Percentiles rank a stretch among this genome's conserved stretches.
Evolutionary conservation across 1,284 basidiomycete genomes (phyloP).

Genomic region (Irpex lacteus): DNA sequence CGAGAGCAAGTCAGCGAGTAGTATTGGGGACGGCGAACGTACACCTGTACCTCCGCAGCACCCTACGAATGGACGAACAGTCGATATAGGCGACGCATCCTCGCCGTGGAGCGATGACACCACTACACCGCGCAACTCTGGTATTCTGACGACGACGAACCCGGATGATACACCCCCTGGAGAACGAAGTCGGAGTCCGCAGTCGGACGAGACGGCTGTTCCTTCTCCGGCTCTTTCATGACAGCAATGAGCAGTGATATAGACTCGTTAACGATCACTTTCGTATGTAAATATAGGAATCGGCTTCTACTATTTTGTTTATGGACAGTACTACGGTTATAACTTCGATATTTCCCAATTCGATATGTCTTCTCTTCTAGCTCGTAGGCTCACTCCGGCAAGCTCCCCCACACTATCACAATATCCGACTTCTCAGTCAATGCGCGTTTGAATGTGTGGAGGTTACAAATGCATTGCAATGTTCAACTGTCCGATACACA

Average conservation of each 20-base stretch:
- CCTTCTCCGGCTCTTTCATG: constrained; percentile 8
- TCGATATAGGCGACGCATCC: constrained; percentile 1
- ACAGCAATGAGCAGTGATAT: not conserved
- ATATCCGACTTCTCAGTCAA: no score
- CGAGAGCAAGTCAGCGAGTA: constrained; percentile 47
- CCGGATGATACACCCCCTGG: constrained; percentile 11
- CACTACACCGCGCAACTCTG: constrained; percentile 14
- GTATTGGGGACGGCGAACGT: constrained; percentile 15
- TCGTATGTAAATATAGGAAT: not conserved
- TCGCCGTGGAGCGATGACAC: constrained; percentile 7
- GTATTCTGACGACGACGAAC: constrained; percentile 4
- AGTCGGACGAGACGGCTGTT: constrained; percentile 15
- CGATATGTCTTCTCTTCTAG: no score
- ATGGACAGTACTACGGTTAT: not conserved
- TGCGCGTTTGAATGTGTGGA: no score
- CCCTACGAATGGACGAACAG: constrained; percentile 5
- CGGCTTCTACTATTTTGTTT: not conserved
- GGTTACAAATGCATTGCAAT: no score
- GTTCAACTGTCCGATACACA: no score
- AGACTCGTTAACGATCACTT: no score
- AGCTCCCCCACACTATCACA: no score
- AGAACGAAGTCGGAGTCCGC: constrained; percentile 13
- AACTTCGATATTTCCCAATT: no score
- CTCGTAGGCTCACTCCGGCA: no score
- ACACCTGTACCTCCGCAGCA: not conserved